Evolutionary conservation across 768 basidiomycete species (phyloP), one percentile per base, ranked within the genome.

Genomic region (Cystobasidium ongulense): DNA sequence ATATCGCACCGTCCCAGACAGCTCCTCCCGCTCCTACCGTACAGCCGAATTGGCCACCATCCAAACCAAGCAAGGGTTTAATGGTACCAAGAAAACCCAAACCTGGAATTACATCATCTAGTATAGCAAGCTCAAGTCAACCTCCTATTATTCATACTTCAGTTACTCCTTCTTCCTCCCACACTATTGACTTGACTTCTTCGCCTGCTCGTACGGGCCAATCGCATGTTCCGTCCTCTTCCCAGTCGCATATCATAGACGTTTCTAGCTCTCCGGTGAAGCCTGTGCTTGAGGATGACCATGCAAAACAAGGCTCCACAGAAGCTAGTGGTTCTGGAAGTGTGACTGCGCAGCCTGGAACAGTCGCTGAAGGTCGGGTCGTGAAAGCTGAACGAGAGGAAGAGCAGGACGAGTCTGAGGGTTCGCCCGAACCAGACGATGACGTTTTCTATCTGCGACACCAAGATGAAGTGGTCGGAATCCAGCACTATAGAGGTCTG

Each of bases 391-490:
- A 68, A 68, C 35, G 31, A 68, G 66, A 68, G 1, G 46, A 46
- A 23, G 46, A 68, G 66, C 43, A n/a, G 27, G 46, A 68, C 2
- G 66, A 46, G 3, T 46, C 63, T 10, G 41, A 64, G 3, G 66
- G 31, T 2, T 35, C 63, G 13, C 27, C 38, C 35, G 39, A 38
- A n/a, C 66, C 31, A 3, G 66, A 50, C 7, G 66, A 68, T 33
- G 66, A 68, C 23, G 66, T 68, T 8, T 68, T 68, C 66, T 68
- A 68, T 31, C 11, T 68, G 66, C 66, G 66, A 7, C 31, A 43
- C 31, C 46, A 25, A 3, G 50, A 39, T 21, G 66, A 68, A 8
- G 66, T 68, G 25, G 66, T 68, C 10, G 66, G 66, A 3, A 68
- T 68, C 13, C 38, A 43, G 46, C 66, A 68, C 27, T 68, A 68